A percentile compares a stretch with the other conserved stretches of the same genome.
These are phyloP conservation scores for Rhodosporidiobolus sp. DNA, from an alignment of 768 basidiomycete genomes.

Conservation along the genomic window DNA sequence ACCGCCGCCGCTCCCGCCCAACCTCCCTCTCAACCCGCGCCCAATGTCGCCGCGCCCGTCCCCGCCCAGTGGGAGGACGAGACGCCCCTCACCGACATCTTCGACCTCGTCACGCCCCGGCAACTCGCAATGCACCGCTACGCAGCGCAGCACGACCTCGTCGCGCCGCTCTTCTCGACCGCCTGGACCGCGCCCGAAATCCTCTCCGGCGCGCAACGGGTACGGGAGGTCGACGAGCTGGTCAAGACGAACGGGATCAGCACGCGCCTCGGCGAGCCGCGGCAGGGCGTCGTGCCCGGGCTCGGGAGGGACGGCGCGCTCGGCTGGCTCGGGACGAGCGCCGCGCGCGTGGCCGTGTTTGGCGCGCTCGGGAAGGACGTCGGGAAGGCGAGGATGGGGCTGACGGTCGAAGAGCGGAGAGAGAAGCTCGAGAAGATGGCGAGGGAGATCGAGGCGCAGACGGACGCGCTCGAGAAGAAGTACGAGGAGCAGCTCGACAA, in stretches of 20 bases:
- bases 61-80: conserved; percentile 7
- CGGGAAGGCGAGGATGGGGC: neutral
- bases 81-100: conserved; percentile 16
- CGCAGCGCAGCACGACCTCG: conserved; percentile 18
- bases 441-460: conserved; percentile 2
- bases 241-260: neutral
- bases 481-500: neutral
- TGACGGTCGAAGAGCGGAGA: conserved; percentile 17
- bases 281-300: conserved; percentile 8
- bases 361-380: conserved; percentile 7
- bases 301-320: conserved; percentile 10
- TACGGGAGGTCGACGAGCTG: conserved; percentile 9
- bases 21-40: neutral
- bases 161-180: conserved; percentile 14
- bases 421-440: conserved; percentile 8
- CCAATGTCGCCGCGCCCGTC: neutral
- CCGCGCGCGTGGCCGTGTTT: conserved; percentile 10
- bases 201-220: conserved; percentile 15
- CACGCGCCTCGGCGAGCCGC: conserved; percentile 8
- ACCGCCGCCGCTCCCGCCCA: neutral
- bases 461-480: conserved; percentile 3
- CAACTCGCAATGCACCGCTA: conserved; percentile 28
- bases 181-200: conserved; percentile 1
- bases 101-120: conserved; percentile 30
- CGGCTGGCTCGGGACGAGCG: conserved; percentile 4